These are phyloP conservation scores for Citrus medica DNA, from an alignment of 345 rosid genomes.

Conservation along the genomic window DNA sequence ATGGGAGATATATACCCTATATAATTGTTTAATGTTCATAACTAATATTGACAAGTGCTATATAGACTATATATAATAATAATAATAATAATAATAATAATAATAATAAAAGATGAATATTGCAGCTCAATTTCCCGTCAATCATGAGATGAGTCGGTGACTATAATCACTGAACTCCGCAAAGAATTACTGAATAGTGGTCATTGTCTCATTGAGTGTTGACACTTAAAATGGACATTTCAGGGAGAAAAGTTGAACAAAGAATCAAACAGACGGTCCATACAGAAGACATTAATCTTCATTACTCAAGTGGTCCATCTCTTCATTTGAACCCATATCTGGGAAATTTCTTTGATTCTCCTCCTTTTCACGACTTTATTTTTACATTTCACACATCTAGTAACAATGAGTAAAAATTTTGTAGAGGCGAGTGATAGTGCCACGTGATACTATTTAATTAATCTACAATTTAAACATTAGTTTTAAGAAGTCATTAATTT, in stretches of 20 bases:
- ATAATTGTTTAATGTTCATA: too few species aligned
- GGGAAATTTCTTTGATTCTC: not conserved
- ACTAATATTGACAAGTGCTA: too few species aligned
- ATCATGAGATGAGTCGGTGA: too few species aligned
- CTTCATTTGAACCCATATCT: not conserved
- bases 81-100: too few species aligned
- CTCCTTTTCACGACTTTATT: not conserved
- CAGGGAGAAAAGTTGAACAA: not conserved
- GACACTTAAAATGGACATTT: not conserved
- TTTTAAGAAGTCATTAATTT: too few species aligned
- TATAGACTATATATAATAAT: too few species aligned
- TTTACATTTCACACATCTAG: not conserved
- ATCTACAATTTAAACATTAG: too few species aligned
- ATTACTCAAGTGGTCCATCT: slow-evolving; percentile 20
- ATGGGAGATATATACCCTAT: too few species aligned
- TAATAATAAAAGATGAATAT: too few species aligned
- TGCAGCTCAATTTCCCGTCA: too few species aligned
- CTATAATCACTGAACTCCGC: not conserved
- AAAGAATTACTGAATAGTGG: not conserved
- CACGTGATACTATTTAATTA: not conserved
- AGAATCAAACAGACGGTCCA: not conserved
- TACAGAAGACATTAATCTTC: not conserved
- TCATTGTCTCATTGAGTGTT: not conserved
- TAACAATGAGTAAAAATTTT: too few species aligned
- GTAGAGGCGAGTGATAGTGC: too few species aligned